These are phyloP conservation scores for Phytophthora idaei DNA, from an alignment of 352 stramenopile genomes.

Conservation along the genomic window DNA sequence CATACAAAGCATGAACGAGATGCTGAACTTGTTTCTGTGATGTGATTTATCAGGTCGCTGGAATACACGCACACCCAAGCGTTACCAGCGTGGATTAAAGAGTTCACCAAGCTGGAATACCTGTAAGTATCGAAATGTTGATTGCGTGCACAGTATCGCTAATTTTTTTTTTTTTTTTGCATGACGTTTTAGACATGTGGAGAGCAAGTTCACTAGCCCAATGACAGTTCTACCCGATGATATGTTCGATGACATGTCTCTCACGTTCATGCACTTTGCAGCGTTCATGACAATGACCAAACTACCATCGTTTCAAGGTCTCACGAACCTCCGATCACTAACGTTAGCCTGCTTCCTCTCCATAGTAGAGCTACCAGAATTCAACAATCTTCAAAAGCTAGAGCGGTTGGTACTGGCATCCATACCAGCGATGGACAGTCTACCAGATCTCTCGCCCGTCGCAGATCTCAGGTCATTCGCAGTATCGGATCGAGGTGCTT, in stretches of 20 bases:
- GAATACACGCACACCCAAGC: constrained; percentile 16
- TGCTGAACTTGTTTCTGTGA: background rate
- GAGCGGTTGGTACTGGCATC: constrained; percentile 26
- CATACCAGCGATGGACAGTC: constrained; percentile 1
- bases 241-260: constrained; percentile 45
- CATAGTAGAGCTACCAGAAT: constrained; percentile 15
- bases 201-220: background rate
- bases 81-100: constrained; percentile 10
- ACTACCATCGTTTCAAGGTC: constrained; percentile 33
- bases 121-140: constrained; percentile 20
- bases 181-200: background rate
- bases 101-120: constrained; percentile 33
- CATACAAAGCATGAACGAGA: background rate
- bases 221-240: constrained; percentile 21
- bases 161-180: background rate
- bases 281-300: constrained; percentile 19
- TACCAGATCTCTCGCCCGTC: constrained; percentile 26
- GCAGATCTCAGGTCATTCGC: constrained; percentile 22
- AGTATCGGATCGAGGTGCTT: constrained; percentile 9
- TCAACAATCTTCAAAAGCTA: constrained; percentile 23
- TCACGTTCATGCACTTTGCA: constrained; percentile 44
- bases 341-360: constrained; percentile 21
- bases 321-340: constrained; percentile 38
- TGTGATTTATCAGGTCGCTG: background rate
- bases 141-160: background rate